Base-by-base conservation (phyloP, 345 rosid species). In the Syzygium aqueum region DNA sequence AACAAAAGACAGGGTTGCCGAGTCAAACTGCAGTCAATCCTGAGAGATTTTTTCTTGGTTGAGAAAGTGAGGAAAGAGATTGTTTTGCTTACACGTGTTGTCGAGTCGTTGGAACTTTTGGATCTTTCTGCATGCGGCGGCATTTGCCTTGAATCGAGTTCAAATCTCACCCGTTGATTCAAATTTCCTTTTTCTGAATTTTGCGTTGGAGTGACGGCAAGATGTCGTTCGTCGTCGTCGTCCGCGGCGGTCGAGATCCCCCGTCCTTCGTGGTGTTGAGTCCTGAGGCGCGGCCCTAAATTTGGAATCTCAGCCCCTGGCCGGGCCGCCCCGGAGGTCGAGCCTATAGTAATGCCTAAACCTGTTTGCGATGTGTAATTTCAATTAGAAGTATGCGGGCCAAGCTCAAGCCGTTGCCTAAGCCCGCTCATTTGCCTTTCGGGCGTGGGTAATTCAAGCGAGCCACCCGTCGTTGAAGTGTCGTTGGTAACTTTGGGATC, bases 201-300 rank as follows among this genome's bases (percentile, higher is more conserved):
- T 9, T 19, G 5, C 1, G 5, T 22, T 0, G 49, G 14, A 9
- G 25, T 4, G 10, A 2, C 0, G 49, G 80, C 49, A 2, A 73
- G 80, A 19, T 73, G 7, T 43, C 46, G 7, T 8, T 9, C 6
- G 7, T 6, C 46, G 1, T 37, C 2, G 25, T 33, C 25, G 25
- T 5, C 7, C 80, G 22, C 21, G 27, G 49, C 49, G 8, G 25
- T 3, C 25, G 49, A 13, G 80, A 19, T 37, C 49, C 46, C 46
- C 80, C 49, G 1, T 67, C 25, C 80, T 67, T 0, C 46, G 37
- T 4, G 8, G 80, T 19, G 80, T 37, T 22, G 25, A 73, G 80
- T 73, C 80, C 2, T 5, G 80, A 11, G 25, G 7, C 46, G 6
- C 9, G 78, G 43, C 78, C 43, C 43, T 33, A 6, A 30, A 67